These are phyloP conservation scores for Neodidymelliopsis sp. DNA, from an alignment of 2,329 filamentous ascomycete species.

Conservation along the genomic window DNA sequence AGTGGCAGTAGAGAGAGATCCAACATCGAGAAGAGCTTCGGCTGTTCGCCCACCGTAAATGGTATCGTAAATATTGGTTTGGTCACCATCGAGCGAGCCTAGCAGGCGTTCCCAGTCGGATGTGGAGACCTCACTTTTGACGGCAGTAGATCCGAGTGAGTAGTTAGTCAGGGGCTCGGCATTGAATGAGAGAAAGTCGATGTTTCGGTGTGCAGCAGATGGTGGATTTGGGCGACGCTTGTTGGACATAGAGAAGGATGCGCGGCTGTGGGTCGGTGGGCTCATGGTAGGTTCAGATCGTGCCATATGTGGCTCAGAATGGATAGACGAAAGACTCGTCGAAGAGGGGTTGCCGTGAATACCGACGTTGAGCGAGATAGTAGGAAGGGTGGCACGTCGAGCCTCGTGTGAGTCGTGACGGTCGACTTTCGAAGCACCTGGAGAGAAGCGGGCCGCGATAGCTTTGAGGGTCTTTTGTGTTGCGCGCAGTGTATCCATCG, in stretches of 20 bases:
- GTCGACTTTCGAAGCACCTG: constrained; percentile 34
- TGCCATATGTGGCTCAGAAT: constrained; percentile 53
- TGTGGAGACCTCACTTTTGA: constrained; percentile 60
- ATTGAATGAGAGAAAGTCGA: constrained; percentile 58
- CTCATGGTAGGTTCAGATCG: constrained; percentile 58
- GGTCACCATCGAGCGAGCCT: constrained; percentile 78
- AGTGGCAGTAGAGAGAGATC: constrained; percentile 37
- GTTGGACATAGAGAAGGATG: constrained; percentile 40
- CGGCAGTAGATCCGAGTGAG: constrained; percentile 48
- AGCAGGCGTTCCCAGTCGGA: constrained; percentile 85
- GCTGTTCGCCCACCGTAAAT: constrained; percentile 74
- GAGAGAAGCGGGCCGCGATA: constrained; percentile 56
- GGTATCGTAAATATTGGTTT: constrained; percentile 83
- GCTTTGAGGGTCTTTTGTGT: constrained; percentile 59
- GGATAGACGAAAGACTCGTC: constrained; percentile 59
- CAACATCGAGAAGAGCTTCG: constrained; percentile 46
- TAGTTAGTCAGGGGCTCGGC: constrained; percentile 47
- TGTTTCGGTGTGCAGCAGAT: constrained; percentile 48
- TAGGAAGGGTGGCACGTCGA: constrained; percentile 54
- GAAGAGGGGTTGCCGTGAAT: constrained; percentile 56
- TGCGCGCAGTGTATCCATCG: constrained; percentile 49
- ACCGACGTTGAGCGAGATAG: constrained; percentile 52
- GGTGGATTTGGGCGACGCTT: constrained; percentile 47
- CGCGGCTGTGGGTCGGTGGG: constrained; percentile 46
- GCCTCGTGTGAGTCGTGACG: constrained; percentile 41